Percentiles rank a stretch among this genome's conserved stretches.
Evolutionary conservation across 1,284 basidiomycete species (phyloP).

Genomic region (Entoloma clypeatum): DNA sequence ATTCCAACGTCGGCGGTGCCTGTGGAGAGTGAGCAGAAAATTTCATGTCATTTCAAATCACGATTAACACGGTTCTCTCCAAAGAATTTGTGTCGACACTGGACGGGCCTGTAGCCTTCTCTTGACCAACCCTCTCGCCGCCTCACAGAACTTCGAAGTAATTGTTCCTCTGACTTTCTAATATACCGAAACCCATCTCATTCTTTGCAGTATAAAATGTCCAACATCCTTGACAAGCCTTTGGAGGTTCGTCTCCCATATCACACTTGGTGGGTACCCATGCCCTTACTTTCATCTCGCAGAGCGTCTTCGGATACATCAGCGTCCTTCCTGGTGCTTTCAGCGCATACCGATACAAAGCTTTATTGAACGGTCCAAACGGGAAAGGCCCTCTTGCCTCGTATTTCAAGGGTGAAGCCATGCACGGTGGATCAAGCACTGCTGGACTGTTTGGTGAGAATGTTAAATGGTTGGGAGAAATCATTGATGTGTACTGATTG

Average conservation of each 20-base stretch:
- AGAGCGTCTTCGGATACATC: constrained; percentile 90
- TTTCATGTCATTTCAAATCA: constrained; percentile 1
- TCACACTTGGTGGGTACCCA: constrained; percentile 1
- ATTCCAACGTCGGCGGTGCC: constrained; percentile 88
- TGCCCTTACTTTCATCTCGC: constrained; percentile 8
- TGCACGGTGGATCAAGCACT: constrained; percentile 62
- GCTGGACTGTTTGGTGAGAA: constrained; percentile 68
- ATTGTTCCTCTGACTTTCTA: constrained; percentile 2
- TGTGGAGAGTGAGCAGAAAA: constrained; percentile 75
- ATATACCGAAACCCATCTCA: constrained; percentile 10
- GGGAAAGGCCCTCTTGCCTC: constrained; percentile 86
- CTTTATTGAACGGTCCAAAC: constrained; percentile 75
- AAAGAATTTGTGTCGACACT: constrained; percentile 80
- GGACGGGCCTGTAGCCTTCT: constrained; percentile 78
- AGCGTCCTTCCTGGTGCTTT: constrained; percentile 89
- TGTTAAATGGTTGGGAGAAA: constrained; percentile 13
- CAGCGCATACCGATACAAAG: constrained; percentile 88
- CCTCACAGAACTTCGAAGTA: constrained; percentile 88
- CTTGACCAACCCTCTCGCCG: constrained; percentile 82
- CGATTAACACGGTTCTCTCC: constrained; percentile 1
- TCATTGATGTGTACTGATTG: constrained; percentile 6
- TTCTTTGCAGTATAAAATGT: constrained; percentile 75
- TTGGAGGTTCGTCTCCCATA: constrained; percentile 55
- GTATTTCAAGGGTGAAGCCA: constrained; percentile 90
- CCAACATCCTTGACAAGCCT: constrained; percentile 90